These are phyloP conservation scores for Rhododendron molle DNA, from an alignment of 148 eudicot species.

Conservation along the genomic window DNA sequence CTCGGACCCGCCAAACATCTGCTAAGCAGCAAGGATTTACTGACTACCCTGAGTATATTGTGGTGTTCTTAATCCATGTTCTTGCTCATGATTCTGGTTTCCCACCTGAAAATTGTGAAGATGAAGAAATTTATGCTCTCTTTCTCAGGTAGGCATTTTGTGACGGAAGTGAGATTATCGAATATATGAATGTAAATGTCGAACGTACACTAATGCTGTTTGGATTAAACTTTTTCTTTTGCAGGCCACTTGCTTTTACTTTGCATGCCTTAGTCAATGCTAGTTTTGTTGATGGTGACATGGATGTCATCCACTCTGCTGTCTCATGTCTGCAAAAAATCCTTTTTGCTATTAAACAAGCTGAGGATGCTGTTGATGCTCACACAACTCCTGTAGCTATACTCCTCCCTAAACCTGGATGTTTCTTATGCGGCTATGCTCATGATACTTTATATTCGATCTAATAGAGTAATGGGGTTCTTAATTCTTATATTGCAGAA, in stretches of 20 bases:
- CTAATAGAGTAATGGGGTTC: neutral
- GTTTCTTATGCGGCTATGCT: neutral
- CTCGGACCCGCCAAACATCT: conserved; percentile 24
- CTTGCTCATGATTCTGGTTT: conserved; percentile 80
- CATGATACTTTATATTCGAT: conserved; percentile 2
- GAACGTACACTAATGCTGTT: conserved; percentile 8
- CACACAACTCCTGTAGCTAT: conserved; percentile 63
- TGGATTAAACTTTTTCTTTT: conserved; percentile 15
- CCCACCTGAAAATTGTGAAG: conserved; percentile 45
- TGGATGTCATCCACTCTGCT: conserved; percentile 30
- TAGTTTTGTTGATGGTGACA: conserved; percentile 38
- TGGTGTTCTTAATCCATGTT: conserved; percentile 78
- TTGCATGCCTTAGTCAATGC: conserved; percentile 51
- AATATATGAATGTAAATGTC: neutral
- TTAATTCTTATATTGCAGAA: conserved; percentile 44
- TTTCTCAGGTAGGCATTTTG: conserved; percentile 55
- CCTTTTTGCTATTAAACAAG: conserved; percentile 68
- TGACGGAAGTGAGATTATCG: neutral
- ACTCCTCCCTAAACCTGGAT: neutral
- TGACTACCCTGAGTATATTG: conserved; percentile 58
- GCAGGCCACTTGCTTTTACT: conserved; percentile 65
- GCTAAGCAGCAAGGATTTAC: conserved; percentile 34
- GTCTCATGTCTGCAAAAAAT: conserved; percentile 47
- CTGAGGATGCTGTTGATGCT: conserved; percentile 72
- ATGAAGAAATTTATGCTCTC: conserved; percentile 43